Evolutionary conservation across 129 eudicot species (phyloP).

Genomic region (Arctium minus): DNA sequence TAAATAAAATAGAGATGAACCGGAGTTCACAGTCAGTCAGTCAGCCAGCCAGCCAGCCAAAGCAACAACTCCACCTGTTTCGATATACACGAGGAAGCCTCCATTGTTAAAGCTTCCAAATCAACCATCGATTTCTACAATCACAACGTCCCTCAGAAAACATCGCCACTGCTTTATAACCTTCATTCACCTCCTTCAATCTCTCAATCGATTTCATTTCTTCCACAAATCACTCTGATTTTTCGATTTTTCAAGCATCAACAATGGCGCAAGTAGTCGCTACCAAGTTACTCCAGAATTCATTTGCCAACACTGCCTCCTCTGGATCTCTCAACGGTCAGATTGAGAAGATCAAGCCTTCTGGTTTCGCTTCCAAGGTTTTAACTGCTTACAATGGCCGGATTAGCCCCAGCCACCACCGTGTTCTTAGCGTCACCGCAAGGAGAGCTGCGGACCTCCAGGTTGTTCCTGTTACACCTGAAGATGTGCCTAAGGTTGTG

Average conservation of each 20-base stretch:
- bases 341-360: constrained; percentile 50
- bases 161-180: constrained; percentile 26
- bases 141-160: constrained; percentile 22
- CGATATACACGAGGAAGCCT: constrained; percentile 33
- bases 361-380: constrained; percentile 24
- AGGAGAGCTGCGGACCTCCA: constrained; percentile 47
- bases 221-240: background rate
- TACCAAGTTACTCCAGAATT: constrained; percentile 45
- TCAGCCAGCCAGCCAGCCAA: background rate
- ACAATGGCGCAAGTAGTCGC: constrained; percentile 75
- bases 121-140: constrained; percentile 35
- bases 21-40: background rate
- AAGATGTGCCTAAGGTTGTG: constrained; percentile 58
- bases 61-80: constrained; percentile 22
- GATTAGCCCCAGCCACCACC: constrained; percentile 13
- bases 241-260: background rate
- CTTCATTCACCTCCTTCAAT: background rate
- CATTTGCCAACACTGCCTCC: constrained; percentile 29
- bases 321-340: constrained; percentile 35
- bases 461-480: constrained; percentile 68
- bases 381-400: constrained; percentile 17
- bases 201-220: background rate
- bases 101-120: constrained; percentile 13
- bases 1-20: background rate
- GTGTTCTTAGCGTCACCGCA: constrained; percentile 36